Evolutionary conservation across 2,329 filamentous ascomycete species (phyloP).

Genomic region (Colletotrichum endophyticum): DNA sequence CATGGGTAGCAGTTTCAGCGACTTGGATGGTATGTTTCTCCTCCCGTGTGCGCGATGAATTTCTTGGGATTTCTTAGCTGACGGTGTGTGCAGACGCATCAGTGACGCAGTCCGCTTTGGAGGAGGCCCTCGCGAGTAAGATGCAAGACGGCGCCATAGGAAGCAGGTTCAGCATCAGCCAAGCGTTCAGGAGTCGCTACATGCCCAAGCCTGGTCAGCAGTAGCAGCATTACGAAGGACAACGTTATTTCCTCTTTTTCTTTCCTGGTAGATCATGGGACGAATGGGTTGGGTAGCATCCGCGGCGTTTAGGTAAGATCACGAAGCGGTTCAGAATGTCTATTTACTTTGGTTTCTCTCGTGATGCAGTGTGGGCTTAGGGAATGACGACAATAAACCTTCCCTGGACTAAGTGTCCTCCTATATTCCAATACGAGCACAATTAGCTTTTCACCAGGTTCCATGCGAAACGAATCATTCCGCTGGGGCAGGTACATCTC

Average conservation of each 20-base stretch:
- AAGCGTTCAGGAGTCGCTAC: constrained; percentile 69
- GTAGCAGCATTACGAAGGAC: constrained; percentile 4
- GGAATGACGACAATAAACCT: neutral
- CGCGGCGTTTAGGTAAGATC: constrained; percentile 20
- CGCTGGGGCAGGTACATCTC: neutral
- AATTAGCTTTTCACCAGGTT: neutral
- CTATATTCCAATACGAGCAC: neutral
- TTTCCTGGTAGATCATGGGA: neutral
- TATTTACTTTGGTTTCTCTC: neutral
- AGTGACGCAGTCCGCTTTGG: constrained; percentile 79
- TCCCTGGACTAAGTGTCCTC: neutral
- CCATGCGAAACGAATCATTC: neutral
- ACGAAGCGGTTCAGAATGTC: neutral
- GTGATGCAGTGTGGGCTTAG: neutral
- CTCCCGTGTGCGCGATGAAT: neutral
- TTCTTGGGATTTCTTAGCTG: neutral
- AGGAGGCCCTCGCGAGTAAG: constrained; percentile 77
- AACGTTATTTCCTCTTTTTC: neutral
- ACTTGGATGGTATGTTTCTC: constrained; percentile 70
- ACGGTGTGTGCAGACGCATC: constrained; percentile 65
- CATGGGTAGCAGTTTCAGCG: constrained; percentile 87
- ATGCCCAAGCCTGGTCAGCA: constrained; percentile 35
- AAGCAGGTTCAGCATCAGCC: constrained; percentile 73
- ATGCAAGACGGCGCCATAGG: constrained; percentile 66
- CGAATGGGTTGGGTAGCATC: constrained; percentile 1